Percentiles rank a stretch among this genome's conserved stretches.
Conservation (phyloP, 2,329 filamentous ascomycete species). For the Botrytis squamosa region DNA sequence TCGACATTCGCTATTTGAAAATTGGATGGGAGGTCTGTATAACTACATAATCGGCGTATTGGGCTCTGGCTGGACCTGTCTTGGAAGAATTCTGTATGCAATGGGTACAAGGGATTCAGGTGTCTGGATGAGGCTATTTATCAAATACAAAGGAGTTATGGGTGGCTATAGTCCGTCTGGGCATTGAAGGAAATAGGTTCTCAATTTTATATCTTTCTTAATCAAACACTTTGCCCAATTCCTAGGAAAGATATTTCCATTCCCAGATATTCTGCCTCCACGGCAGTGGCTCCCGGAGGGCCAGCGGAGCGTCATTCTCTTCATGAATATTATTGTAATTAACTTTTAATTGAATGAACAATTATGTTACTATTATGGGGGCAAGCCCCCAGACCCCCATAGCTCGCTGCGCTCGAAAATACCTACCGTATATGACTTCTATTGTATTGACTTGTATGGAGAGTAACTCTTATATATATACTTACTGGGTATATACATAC, state of each 20-base stretch:
- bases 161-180: background rate
- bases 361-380: background rate
- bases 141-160: background rate
- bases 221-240: background rate
- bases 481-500: too few relatives aligned
- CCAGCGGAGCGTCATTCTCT: background rate
- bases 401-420: background rate
- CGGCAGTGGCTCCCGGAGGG: background rate
- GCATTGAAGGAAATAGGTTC: background rate
- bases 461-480: background rate
- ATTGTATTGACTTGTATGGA: background rate
- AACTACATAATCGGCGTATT: background rate
- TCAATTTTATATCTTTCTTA: background rate
- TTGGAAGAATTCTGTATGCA: background rate
- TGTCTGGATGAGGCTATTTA: background rate
- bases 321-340: background rate
- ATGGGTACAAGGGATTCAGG: background rate
- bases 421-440: background rate
- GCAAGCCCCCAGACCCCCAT: conserved; percentile 1
- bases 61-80: conserved; percentile 7
- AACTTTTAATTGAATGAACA: accelerated
- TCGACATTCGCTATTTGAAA: background rate
- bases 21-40: background rate
- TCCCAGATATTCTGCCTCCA: background rate
- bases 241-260: background rate